Evolutionary conservation across 805 yeast species (phyloP).

Genomic region (Lipomyces kockii): DNA sequence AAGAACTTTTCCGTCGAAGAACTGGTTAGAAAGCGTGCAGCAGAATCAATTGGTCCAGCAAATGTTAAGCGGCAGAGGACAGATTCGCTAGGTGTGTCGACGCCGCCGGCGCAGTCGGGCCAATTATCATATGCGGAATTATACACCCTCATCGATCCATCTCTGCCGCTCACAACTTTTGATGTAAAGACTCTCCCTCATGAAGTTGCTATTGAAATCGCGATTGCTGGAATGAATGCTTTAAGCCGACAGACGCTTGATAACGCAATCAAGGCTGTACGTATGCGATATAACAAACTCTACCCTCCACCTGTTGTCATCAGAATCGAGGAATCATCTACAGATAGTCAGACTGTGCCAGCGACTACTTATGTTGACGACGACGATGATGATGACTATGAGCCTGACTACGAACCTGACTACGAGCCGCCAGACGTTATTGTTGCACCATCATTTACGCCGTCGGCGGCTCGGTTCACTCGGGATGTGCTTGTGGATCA

Average conservation of each 20-base stretch:
- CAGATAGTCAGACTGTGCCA: neutral
- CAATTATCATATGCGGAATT: conserved; percentile 58
- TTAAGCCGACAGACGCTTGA: conserved; percentile 59
- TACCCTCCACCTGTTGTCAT: conserved; percentile 23
- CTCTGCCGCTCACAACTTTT: conserved; percentile 65
- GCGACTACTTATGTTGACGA: conserved; percentile 40
- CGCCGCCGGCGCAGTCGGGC: conserved; percentile 8
- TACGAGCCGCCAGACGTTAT: conserved; percentile 37
- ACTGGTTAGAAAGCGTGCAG: conserved; percentile 39
- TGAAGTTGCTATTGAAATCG: conserved; percentile 66
- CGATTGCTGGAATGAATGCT: conserved; percentile 64
- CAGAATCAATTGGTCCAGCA: conserved; percentile 40
- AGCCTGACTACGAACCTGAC: conserved; percentile 35
- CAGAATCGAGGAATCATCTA: conserved; percentile 17
- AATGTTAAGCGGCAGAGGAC: conserved; percentile 37
- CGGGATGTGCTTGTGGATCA: conserved; percentile 46
- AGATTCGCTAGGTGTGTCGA: conserved; percentile 6
- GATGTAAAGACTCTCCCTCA: conserved; percentile 73
- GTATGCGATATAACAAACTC: conserved; percentile 20
- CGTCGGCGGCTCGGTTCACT: conserved; percentile 38
- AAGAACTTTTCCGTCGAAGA: conserved; percentile 35
- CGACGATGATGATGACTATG: conserved; percentile 41
- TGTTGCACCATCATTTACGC: conserved; percentile 15
- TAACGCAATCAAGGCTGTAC: conserved; percentile 69
- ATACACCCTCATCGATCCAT: conserved; percentile 66